These are phyloP conservation scores for Aspergillus sp. DNA, from an alignment of 2,329 filamentous ascomycete species.

Conservation along the genomic window DNA sequence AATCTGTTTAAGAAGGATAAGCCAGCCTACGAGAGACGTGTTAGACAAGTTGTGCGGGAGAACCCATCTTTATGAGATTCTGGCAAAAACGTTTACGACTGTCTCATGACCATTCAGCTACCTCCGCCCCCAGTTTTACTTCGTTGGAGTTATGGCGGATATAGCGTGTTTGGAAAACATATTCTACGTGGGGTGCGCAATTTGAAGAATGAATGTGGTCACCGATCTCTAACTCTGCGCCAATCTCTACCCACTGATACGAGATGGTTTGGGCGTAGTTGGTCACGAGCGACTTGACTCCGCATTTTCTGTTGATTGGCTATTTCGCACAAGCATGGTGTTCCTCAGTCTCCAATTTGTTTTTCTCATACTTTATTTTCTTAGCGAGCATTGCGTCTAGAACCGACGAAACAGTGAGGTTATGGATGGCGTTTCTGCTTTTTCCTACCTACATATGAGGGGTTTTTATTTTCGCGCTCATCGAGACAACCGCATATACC, in stretches of 20 bases:
- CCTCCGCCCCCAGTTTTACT: not conserved
- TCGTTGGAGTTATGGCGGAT: constrained; percentile 7
- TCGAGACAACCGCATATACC: constrained; percentile 9
- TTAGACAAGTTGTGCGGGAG: constrained; percentile 82
- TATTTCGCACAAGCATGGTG: not conserved
- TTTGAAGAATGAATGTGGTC: not conserved
- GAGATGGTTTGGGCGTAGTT: not conserved
- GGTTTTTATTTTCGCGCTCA: not conserved
- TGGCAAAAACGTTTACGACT: not conserved
- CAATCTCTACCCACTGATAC: not conserved
- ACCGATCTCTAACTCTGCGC: not conserved
- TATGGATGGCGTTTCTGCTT: constrained; percentile 14
- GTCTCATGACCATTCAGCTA: not conserved
- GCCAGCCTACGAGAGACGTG: constrained; percentile 81
- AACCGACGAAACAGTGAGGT: constrained; percentile 7
- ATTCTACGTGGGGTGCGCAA: constrained; percentile 9
- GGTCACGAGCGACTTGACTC: not conserved
- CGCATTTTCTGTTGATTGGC: constrained; percentile 1
- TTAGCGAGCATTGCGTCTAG: constrained; percentile 30
- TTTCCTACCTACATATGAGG: not conserved
- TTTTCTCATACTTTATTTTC: not conserved
- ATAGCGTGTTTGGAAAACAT: constrained; percentile 2
- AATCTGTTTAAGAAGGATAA: constrained; percentile 93
- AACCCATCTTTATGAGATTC: constrained; percentile 69
- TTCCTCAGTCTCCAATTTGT: not conserved